These are phyloP conservation scores for Kodamaea fukazawae DNA, from an alignment of 805 yeast genomes.

Conservation along the genomic window DNA sequence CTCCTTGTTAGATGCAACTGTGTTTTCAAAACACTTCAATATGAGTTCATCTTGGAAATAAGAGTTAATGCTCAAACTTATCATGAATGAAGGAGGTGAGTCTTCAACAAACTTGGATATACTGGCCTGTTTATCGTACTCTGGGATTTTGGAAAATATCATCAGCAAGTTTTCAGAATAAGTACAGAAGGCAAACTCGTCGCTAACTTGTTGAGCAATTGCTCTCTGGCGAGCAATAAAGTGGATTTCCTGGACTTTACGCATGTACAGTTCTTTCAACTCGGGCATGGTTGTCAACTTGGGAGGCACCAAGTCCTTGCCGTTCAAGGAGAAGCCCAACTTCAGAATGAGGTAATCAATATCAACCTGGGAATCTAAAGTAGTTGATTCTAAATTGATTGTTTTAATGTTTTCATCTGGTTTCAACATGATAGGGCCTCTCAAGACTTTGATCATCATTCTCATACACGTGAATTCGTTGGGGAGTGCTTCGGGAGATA, in stretches of 20 bases:
- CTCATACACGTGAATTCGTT: constrained; percentile 55
- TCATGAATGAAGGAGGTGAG: constrained; percentile 19
- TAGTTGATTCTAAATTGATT: constrained; percentile 50
- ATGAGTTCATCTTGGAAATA: constrained; percentile 40
- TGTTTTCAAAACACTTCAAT: constrained; percentile 39
- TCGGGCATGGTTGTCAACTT: constrained; percentile 25
- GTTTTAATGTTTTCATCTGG: constrained; percentile 50
- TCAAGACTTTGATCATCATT: constrained; percentile 60
- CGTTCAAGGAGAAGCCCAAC: constrained; percentile 41
- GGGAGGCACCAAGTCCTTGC: constrained; percentile 49
- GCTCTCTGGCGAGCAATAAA: constrained; percentile 28
- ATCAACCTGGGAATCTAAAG: constrained; percentile 57
- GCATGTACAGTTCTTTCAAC: constrained; percentile 48
- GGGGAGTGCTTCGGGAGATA: constrained; percentile 41
- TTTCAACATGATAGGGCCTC: constrained; percentile 57
- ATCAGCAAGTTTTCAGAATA: constrained; percentile 33
- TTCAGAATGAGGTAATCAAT: constrained; percentile 48
- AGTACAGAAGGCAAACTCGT: constrained; percentile 20
- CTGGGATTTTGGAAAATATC: constrained; percentile 34
- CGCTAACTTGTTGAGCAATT: constrained; percentile 9
- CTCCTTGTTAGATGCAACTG: constrained; percentile 29
- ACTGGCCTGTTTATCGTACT: constrained; percentile 34
- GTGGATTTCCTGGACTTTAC: constrained; percentile 54
- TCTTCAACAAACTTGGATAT: constrained; percentile 22
- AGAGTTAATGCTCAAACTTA: constrained; percentile 28